These are phyloP conservation scores for Phytophthora rubi DNA, from an alignment of 352 stramenopile species.

Conservation along the genomic window DNA sequence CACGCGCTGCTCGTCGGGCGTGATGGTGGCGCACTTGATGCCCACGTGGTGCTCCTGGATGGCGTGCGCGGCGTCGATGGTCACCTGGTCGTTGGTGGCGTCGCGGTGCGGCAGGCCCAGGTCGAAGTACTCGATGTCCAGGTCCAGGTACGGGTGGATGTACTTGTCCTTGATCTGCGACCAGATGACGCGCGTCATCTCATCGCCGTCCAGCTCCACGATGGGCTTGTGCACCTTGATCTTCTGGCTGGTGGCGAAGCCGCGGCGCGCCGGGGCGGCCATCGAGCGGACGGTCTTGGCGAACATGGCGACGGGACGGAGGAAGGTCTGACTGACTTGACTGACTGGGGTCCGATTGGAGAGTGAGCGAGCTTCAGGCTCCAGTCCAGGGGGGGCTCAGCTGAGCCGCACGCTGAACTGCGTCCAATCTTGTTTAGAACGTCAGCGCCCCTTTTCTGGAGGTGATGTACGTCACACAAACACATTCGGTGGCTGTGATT, in stretches of 20 bases:
- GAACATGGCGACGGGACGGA: conserved; percentile 40
- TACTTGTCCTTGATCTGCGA: conserved; percentile 74
- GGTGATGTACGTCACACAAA: conserved; percentile 32
- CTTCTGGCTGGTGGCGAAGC: conserved; percentile 61
- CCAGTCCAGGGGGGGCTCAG: not conserved
- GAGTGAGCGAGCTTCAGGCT: conserved; percentile 24
- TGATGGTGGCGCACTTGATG: conserved; percentile 90
- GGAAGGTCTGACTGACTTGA: no score
- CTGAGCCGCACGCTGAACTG: conserved; percentile 16
- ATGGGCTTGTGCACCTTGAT: conserved; percentile 80
- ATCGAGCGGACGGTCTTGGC: conserved; percentile 60
- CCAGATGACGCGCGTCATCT: conserved; percentile 83
- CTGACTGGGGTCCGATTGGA: conserved; percentile 33
- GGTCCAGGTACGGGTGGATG: conserved; percentile 79
- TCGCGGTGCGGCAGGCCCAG: conserved; percentile 75
- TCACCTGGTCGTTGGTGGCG: conserved; percentile 81
- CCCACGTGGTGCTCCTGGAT: conserved; percentile 76
- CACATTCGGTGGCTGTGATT: not conserved
- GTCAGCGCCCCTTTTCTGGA: conserved; percentile 9
- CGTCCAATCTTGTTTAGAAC: conserved; percentile 8
- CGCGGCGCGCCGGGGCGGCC: conserved; percentile 34
- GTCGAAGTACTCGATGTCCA: conserved; percentile 87
- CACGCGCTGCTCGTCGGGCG: conserved; percentile 79
- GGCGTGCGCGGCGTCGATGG: conserved; percentile 73
- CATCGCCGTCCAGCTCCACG: conserved; percentile 80